Evolutionary conservation across 1,284 basidiomycete species (phyloP).

Genomic region (Melampsora americana): DNA sequence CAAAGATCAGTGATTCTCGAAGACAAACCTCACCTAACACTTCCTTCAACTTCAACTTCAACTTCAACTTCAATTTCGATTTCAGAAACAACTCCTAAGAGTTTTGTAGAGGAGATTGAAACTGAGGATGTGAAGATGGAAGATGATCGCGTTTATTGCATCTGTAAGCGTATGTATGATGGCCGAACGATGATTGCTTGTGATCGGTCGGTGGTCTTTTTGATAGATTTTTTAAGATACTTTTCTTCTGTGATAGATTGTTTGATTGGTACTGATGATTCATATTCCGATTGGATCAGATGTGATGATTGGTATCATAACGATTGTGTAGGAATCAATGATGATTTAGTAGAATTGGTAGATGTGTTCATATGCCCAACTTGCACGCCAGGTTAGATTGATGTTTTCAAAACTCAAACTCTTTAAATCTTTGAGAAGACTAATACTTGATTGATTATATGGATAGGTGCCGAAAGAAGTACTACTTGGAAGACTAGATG

Average conservation of each 20-base stretch:
- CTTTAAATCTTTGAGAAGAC: background rate
- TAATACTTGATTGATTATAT: background rate
- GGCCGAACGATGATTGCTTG: constrained; percentile 43
- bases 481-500: constrained; percentile 41
- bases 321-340: constrained; percentile 39
- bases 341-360: constrained; percentile 32
- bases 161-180: constrained; percentile 34
- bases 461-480: constrained; percentile 14
- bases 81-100: background rate
- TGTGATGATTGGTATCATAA: constrained; percentile 45
- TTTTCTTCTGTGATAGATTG: no score
- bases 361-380: constrained; percentile 41
- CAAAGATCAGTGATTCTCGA: constrained; percentile 10
- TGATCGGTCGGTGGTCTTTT: constrained; percentile 35
- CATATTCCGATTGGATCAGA: constrained; percentile 28
- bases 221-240: background rate
- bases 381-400: constrained; percentile 24
- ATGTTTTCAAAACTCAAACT: background rate
- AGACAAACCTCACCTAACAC: constrained; percentile 7
- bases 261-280: constrained; percentile 23
- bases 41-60: background rate
- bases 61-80: background rate
- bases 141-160: constrained; percentile 41
- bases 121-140: constrained; percentile 22
- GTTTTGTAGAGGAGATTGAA: background rate